Base-by-base conservation (phyloP, 768 basidiomycete genomes). In the Lactifluus piperatus region DNA sequence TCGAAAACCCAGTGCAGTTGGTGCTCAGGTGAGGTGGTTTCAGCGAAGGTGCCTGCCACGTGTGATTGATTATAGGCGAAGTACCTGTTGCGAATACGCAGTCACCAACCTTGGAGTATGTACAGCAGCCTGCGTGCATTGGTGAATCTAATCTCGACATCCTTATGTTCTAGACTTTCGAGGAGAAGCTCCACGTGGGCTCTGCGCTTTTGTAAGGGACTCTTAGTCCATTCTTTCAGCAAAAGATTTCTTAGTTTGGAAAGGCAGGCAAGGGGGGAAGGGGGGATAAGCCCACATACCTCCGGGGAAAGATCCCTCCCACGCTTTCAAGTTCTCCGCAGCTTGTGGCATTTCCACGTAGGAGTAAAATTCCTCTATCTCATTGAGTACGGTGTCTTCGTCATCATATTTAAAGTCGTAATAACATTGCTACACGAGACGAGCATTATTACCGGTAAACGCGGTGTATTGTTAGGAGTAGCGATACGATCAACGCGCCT, bases 281-380 rank as follows among this genome's bases (percentile, higher is more conserved):
- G 43, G 8, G 30, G 51, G 48, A 43, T 34, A 54, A 48, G 36
- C 10, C 20, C 43, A 71, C 82, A 66, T 67, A 88, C 92, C 88
- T 72, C 83, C 83, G 30, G 78, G 73, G 69, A 88, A 94, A 44
- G 87, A 91, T 39, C 85, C 85, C 67, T 88, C 82, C 88, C 92
- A 97, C 46, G 90, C 87, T 68, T 84, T 86, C 63, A 91, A 75
- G 69, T 92, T 91, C 76, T 91, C 89, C 2, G 82, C 83, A 22
- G 93, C 86, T 69, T 94, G 90, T 0, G 88, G 82, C 82, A 93
- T 91, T 76, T 97, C 95, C 61, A 92, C 85, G 72, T 97, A 99
- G 22, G 92, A 91, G 72, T 95, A 98, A 74, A 98, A 97, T 72
- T 99, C 97, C 58, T 97, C 91, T 39, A 99, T 85, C 71, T 99